phyloP scores from a whole-genome alignment of 768 basidiomycete genomes.

The Suillus discolor region DNA sequence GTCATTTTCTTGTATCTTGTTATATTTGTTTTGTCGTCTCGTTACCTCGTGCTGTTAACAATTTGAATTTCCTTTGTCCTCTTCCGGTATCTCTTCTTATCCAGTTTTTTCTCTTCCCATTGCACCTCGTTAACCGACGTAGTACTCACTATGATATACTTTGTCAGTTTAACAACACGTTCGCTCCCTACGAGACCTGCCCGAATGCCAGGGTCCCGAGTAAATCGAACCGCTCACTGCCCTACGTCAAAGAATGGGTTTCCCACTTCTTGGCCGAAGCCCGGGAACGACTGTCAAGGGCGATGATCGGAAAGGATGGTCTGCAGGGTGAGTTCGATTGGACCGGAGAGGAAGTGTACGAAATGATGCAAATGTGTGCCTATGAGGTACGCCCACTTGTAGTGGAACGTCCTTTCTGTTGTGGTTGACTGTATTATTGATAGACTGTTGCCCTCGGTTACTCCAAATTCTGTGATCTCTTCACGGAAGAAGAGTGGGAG shows the following conservation, averaged over 20 bases:
- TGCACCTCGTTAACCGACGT: background rate
- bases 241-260: constrained; percentile 69
- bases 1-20: constrained; percentile 27
- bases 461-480: constrained; percentile 88
- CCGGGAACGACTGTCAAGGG: constrained; percentile 46
- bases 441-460: constrained; percentile 91
- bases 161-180: constrained; percentile 75
- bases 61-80: constrained; percentile 18
- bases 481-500: constrained; percentile 92
- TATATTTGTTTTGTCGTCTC: constrained; percentile 12
- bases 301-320: constrained; percentile 4
- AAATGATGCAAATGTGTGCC: constrained; percentile 81
- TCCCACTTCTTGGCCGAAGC: constrained; percentile 72
- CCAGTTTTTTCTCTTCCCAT: background rate
- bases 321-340: constrained; percentile 54
- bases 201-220: constrained; percentile 52
- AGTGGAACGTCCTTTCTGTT: background rate
- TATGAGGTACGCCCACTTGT: constrained; percentile 61
- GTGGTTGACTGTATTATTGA: constrained; percentile 4
- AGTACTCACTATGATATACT: background rate
- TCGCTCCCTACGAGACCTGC: constrained; percentile 85
- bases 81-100: background rate
- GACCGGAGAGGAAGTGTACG: constrained; percentile 68
- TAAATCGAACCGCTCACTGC: constrained; percentile 59
- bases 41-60: too few species aligned